Conservation (phyloP, 2,329 filamentous ascomycete genomes). For the Aureobasidium sp. region DNA sequence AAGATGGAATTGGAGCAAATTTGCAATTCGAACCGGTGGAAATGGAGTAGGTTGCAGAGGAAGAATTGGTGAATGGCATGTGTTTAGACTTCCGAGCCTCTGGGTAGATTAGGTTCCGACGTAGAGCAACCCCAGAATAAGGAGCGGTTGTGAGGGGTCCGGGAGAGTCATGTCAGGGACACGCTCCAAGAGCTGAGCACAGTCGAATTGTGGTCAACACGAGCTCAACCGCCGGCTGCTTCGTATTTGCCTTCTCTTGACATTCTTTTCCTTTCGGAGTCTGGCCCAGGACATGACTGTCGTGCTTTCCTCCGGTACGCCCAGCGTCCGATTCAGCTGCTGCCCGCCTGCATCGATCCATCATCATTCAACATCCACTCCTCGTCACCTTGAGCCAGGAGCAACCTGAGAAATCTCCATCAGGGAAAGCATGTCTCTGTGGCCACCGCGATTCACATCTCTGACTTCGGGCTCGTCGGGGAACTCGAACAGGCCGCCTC, state of each 20-base stretch:
- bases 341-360: not conserved
- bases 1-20: not conserved
- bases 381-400: not conserved
- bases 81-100: not conserved
- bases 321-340: conserved; percentile 5
- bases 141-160: not conserved
- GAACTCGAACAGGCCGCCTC: not conserved
- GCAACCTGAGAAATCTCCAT: not conserved
- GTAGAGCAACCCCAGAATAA: not conserved
- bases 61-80: not conserved
- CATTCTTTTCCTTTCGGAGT: not conserved
- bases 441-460: conserved; percentile 19
- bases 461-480: not conserved
- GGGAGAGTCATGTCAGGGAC: not conserved
- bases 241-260: not conserved
- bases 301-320: conserved; percentile 1
- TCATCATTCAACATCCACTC: not conserved
- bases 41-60: not conserved
- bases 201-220: conserved; percentile 3
- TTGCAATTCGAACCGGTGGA: not conserved
- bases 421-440: conserved; percentile 19
- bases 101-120: not conserved
- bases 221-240: conserved; percentile 3
- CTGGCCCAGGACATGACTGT: conserved; percentile 2
- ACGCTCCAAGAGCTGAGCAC: not conserved